Conservation (phyloP, 345 rosid species). For the Brassica rapa region DNA sequence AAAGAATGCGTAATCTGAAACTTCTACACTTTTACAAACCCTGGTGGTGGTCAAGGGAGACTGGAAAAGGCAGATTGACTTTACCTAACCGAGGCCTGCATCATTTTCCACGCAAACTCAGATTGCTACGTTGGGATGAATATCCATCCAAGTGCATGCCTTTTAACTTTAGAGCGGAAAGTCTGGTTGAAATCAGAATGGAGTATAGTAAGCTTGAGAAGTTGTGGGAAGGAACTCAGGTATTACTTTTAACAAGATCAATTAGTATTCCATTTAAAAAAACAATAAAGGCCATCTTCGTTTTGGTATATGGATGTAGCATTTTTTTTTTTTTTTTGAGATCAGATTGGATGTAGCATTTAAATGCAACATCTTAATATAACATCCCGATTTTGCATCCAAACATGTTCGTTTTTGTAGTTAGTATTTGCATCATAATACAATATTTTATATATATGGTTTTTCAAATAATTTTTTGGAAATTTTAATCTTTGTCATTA, state of each 20-base stretch:
- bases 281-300: not conserved
- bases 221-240: conserved; percentile 18
- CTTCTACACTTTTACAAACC: not conserved
- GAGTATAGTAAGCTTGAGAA: not conserved
- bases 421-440: too few relatives aligned
- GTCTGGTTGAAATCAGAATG: not conserved
- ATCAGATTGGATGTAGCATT: not conserved
- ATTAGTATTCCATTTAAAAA: not conserved
- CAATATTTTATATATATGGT: too few relatives aligned
- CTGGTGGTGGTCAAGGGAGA: not conserved
- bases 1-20: not conserved
- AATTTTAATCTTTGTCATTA: too few relatives aligned
- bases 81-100: not conserved
- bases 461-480: too few relatives aligned
- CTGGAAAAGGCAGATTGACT: not conserved
- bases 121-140: not conserved
- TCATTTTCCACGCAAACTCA: not conserved
- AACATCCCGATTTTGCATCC: too few relatives aligned
- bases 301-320: not conserved
- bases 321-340: too few relatives aligned
- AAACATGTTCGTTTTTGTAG: too few relatives aligned
- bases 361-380: not conserved
- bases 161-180: not conserved
- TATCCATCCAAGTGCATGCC: not conserved
- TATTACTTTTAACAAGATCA: not conserved